These are phyloP conservation scores for Martiniozyma asiatica DNA, from an alignment of 1,139 yeast species.

Conservation along the genomic window DNA sequence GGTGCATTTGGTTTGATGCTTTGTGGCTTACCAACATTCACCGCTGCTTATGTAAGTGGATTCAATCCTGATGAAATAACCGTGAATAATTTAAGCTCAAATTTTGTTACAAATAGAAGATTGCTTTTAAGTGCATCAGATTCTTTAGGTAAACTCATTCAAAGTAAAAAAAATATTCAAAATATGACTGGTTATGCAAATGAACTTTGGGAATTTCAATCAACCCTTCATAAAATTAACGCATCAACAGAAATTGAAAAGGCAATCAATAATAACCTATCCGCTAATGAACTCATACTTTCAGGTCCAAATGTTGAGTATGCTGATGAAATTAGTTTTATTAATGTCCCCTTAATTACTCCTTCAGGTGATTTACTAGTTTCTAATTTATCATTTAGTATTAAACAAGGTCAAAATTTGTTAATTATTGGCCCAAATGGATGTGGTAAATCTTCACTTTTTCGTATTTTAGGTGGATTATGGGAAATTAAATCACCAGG, in stretches of 20 bases:
- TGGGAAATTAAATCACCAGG: conserved; percentile 72
- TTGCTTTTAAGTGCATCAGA: conserved; percentile 76
- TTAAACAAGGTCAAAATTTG: conserved; percentile 74
- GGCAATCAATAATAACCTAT: conserved; percentile 10
- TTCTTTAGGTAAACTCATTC: conserved; percentile 78
- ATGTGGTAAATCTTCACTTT: conserved; percentile 85
- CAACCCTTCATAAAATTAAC: conserved; percentile 45
- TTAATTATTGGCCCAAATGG: conserved; percentile 94
- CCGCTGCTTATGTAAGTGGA: conserved; percentile 41
- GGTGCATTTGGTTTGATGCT: conserved; percentile 87
- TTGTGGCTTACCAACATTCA: conserved; percentile 84
- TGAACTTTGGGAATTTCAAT: conserved; percentile 62
- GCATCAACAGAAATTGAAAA: conserved; percentile 16
- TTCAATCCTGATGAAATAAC: conserved; percentile 24
- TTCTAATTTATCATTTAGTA: conserved; percentile 52
- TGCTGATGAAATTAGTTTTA: conserved; percentile 57
- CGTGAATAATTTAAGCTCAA: conserved; percentile 37
- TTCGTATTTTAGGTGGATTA: conserved; percentile 81
- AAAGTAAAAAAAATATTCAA: conserved; percentile 73
- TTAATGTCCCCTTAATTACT: conserved; percentile 65
- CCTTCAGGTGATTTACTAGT: conserved; percentile 75
- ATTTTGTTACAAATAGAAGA: conserved; percentile 84
- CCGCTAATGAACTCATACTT: conserved; percentile 14
- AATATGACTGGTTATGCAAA: conserved; percentile 78
- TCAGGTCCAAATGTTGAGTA: conserved; percentile 25